Conservation (phyloP, 352 stramenopile genomes). For the Globisporangium sylvaticum region DNA sequence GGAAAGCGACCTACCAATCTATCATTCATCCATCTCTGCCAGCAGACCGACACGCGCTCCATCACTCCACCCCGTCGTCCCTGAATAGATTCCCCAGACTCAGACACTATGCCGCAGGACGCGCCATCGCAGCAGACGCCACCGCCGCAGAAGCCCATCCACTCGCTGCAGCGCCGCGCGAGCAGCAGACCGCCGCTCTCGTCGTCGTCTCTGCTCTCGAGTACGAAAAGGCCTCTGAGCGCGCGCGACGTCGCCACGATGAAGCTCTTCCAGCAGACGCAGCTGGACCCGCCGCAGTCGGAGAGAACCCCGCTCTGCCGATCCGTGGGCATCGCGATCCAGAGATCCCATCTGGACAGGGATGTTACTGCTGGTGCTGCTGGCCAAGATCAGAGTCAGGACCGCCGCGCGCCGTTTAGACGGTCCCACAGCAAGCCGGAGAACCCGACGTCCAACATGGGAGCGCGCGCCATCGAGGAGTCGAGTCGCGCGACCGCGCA, state of each 20-base stretch:
- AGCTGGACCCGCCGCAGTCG: neutral
- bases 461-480: conserved; percentile 36
- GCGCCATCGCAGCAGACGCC: neutral
- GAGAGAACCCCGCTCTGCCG: conserved; percentile 6
- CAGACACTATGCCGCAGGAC: conserved; percentile 6
- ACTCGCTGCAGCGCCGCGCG: conserved; percentile 1
- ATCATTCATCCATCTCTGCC: too few species aligned
- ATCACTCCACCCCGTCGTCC: neutral
- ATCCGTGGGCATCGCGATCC: conserved; percentile 15
- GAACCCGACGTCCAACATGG: conserved; percentile 58
- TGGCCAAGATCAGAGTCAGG: neutral
- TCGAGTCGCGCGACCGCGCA: conserved; percentile 31
- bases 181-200: conserved; percentile 13
- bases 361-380: neutral
- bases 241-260: conserved; percentile 29
- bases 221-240: neutral
- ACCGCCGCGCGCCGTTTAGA: conserved; percentile 29
- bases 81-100: neutral
- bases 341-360: conserved; percentile 4
- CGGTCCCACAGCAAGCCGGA: conserved; percentile 54
- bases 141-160: neutral
- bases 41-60: neutral
- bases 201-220: neutral
- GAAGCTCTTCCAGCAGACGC: conserved; percentile 15
- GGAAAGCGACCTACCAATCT: neutral